Evolutionary conservation across 257 asterid genomes (phyloP), one percentile per base, ranked within the genome.

Genomic region (Craterostigma plantagineum): DNA sequence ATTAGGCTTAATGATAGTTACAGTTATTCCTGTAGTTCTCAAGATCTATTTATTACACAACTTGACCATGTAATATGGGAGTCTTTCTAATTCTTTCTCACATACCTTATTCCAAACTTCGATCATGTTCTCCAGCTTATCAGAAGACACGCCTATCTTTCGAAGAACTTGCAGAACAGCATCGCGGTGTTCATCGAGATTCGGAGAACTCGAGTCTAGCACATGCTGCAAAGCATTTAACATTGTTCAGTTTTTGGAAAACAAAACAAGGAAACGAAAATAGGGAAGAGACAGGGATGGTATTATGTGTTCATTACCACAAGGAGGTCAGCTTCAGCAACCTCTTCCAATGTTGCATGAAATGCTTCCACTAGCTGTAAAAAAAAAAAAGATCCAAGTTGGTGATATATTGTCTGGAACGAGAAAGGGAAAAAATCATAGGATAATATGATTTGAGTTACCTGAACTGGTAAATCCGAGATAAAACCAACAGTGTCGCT

Each of bases 401-500:
- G 6, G 30, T 23, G 6, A 6, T 23, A 34, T 3, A 14, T 42
- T 13, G 23, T 35, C 38, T 9, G 54, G 13, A 43, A 60, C 41
- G 45, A 59, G 41, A 37, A 53, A 47, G 43, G 50, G 13, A 14
- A 44, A 49, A 18, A 14, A 16, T 48, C 47, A 34, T 36, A 43
- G 56, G 11, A 53, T 39, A 55, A 48, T 12, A 52, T 44, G 16
- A 38, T 35, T 49, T 49, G 10, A 41, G 35, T 43, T 60, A 82
- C 98, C 95, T 82, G 95, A 59, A 79, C 79, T 44, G 98, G 98
- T 61, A 83, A 66, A 58, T 90, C 92, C 35, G 95, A 90, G 66
- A 90, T 77, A 49, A 90, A 90, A 43, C 98, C 98, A 46, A 90
- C 98, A 16, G 95, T 83, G 73, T 83, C 95, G 51, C 98, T 83